Evolutionary conservation across 1,139 yeast species (phyloP).

Genomic region (Meyerozyma athensensis): DNA sequence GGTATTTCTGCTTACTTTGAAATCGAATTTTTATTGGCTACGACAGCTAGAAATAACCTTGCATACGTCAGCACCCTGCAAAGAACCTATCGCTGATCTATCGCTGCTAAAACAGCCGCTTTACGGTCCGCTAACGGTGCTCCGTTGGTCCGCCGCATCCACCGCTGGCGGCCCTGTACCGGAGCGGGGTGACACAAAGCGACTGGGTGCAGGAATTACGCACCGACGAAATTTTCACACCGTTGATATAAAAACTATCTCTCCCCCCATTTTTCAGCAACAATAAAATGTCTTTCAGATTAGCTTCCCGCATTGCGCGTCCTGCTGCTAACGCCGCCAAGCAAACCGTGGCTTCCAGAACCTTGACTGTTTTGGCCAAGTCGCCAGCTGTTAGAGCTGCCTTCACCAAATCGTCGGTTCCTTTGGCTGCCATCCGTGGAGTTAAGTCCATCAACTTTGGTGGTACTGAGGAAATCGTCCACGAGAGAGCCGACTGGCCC

Average conservation of each 20-base stretch:
- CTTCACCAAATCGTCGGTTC: conserved; percentile 31
- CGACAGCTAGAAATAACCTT: no score
- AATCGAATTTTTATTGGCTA: no score
- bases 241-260: conserved; percentile 8
- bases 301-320: conserved; percentile 51
- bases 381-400: conserved; percentile 42
- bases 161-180: conserved; percentile 12
- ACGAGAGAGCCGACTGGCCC: conserved; percentile 99
- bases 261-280: conserved; percentile 6
- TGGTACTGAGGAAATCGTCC: conserved; percentile 91
- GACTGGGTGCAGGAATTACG: conserved; percentile 1
- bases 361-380: conserved; percentile 54
- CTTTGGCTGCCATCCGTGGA: conserved; percentile 63
- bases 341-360: conserved; percentile 58
- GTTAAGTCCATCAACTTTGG: conserved; percentile 94
- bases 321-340: conserved; percentile 42
- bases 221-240: conserved; percentile 4
- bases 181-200: conserved; percentile 4
- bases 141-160: conserved; percentile 2
- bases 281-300: conserved; percentile 54
- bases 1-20: no score
- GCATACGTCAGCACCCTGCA: no score
- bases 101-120: neutral
- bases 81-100: no score
- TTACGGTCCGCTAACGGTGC: neutral